Conservation (phyloP, 2,329 filamentous ascomycete species). For the Fusarium devonianum region DNA sequence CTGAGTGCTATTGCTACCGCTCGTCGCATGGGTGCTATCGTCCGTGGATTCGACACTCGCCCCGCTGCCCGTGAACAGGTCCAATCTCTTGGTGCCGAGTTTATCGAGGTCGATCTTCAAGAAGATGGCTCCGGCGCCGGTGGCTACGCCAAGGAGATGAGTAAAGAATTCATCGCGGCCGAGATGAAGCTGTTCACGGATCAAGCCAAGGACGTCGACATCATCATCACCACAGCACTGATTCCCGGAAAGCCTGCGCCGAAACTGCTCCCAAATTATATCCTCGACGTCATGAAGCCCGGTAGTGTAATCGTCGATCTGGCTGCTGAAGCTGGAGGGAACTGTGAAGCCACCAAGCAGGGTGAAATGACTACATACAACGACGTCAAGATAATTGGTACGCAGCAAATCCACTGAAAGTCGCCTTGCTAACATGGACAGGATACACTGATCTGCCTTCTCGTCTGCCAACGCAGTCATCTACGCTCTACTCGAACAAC, state of each 20-base stretch:
- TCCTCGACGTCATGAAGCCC: constrained; percentile 86
- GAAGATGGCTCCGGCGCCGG: constrained; percentile 86
- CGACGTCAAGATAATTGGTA: constrained; percentile 84
- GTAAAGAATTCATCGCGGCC: constrained; percentile 88
- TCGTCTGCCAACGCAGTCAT: constrained; percentile 85
- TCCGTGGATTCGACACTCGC: constrained; percentile 90
- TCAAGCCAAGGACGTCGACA: constrained; percentile 87
- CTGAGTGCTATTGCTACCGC: constrained; percentile 88
- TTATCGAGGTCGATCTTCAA: constrained; percentile 83
- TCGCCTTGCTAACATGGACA: constrained; percentile 43
- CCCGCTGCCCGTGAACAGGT: constrained; percentile 89
- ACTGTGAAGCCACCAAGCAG: constrained; percentile 81
- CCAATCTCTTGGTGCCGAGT: constrained; percentile 87
- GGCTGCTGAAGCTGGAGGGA: constrained; percentile 86
- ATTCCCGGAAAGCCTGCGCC: constrained; percentile 86
- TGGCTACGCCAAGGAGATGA: constrained; percentile 94
- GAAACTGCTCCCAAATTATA: constrained; percentile 81
- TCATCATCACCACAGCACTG: constrained; percentile 90
- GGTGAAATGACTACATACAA: constrained; percentile 75
- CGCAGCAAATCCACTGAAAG: constrained; percentile 36
- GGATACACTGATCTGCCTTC: constrained; percentile 89
- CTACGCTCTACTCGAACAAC: constrained; percentile 91
- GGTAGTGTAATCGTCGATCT: constrained; percentile 89
- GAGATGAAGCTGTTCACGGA: constrained; percentile 93
- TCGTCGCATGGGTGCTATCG: constrained; percentile 85